phyloP scores from a whole-genome alignment of 1,139 yeast genomes.

The Kluyveromyces sp. region DNA sequence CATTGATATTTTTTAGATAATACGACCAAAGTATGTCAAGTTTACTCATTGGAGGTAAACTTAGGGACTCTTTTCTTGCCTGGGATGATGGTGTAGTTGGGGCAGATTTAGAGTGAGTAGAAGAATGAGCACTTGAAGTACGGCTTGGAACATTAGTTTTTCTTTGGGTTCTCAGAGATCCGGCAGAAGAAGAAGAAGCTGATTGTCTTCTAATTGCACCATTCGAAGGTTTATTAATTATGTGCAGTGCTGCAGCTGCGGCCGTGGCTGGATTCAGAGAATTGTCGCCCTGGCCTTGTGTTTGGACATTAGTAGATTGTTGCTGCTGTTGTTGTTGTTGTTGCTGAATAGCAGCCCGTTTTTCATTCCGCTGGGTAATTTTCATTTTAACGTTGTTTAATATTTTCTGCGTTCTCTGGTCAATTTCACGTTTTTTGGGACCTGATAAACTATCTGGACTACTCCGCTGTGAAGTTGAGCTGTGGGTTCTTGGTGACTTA shows the following conservation, averaged over 20 bases:
- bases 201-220: neutral
- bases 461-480: slow-evolving; percentile 9
- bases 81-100: slow-evolving; percentile 9
- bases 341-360: slow-evolving; percentile 9
- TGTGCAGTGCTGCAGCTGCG: slow-evolving; percentile 1
- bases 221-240: slow-evolving; percentile 3
- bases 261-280: slow-evolving; percentile 2
- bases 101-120: slow-evolving; percentile 7
- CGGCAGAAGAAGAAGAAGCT: slow-evolving; percentile 5
- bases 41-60: slow-evolving; percentile 41
- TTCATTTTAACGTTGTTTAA: slow-evolving; percentile 23
- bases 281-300: neutral
- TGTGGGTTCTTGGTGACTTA: slow-evolving; percentile 27
- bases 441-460: neutral
- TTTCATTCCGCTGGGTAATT: slow-evolving; percentile 19
- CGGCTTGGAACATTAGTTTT: neutral
- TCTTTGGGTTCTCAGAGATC: slow-evolving; percentile 3
- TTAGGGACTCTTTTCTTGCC: neutral
- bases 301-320: neutral
- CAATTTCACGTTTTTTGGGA: slow-evolving; percentile 9
- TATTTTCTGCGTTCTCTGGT: slow-evolving; percentile 27
- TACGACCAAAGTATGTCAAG: slow-evolving; percentile 65
- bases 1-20: slow-evolving; percentile 54
- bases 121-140: neutral
- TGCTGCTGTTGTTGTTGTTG: neutral